A percentile compares a stretch with the other conserved stretches of the same genome.
Evolutionary conservation across 441 rosid species (phyloP).

Genomic region (Monsonia emarginata): DNA sequence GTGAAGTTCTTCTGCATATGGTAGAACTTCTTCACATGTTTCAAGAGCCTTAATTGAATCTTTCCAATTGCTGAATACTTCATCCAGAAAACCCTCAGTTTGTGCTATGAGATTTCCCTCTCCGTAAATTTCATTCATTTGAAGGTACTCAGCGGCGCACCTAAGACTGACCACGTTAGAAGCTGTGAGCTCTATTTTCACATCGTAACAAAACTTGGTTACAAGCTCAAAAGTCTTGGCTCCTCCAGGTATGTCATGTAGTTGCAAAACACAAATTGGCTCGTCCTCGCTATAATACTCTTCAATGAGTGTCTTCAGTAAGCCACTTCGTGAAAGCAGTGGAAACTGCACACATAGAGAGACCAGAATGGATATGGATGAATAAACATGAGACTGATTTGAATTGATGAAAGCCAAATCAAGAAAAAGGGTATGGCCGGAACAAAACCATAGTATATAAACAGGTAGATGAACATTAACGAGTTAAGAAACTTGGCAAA

Average conservation of each 20-base stretch:
- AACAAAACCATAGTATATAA: neutral
- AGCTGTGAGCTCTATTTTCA: constrained; percentile 55
- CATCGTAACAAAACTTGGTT: constrained; percentile 75
- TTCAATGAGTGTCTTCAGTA: constrained; percentile 45
- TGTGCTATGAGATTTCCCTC: constrained; percentile 60
- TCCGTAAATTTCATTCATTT: constrained; percentile 63
- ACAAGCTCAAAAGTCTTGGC: constrained; percentile 57
- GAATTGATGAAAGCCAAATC: neutral
- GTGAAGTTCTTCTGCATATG: constrained; percentile 65
- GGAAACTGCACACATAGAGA: constrained; percentile 55
- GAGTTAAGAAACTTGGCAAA: neutral
- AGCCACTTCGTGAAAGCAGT: constrained; percentile 67
- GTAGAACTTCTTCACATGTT: constrained; percentile 52
- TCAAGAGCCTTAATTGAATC: constrained; percentile 70
- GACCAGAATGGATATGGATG: neutral
- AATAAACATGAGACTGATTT: neutral
- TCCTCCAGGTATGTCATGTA: constrained; percentile 74
- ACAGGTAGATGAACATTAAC: neutral
- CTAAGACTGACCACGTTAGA: constrained; percentile 52
- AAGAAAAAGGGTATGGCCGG: neutral
- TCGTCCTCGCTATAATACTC: constrained; percentile 28
- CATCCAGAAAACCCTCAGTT: constrained; percentile 61
- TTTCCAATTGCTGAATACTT: constrained; percentile 52
- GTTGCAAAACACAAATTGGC: constrained; percentile 37
- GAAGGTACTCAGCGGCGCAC: constrained; percentile 81